Base-by-base conservation (phyloP, 768 basidiomycete genomes). In the Hygrophorus russula region DNA sequence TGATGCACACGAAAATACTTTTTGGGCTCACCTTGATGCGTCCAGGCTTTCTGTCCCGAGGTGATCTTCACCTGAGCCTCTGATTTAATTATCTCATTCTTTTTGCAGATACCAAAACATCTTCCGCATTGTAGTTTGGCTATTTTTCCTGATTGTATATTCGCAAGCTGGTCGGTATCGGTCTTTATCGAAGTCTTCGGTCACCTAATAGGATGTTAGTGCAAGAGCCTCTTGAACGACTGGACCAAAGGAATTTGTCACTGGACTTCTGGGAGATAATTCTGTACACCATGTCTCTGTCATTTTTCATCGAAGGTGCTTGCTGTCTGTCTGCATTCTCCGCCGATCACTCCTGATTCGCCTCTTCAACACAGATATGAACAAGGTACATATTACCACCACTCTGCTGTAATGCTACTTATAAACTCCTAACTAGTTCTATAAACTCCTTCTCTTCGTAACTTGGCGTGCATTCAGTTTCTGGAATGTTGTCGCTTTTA, bases 401-500 rank as follows among this genome's bases (percentile, higher is more conserved):
- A 29, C 11, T 11, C 35, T 13, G 12, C 19, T 9, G 11, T 18
- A 8, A 19, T 36, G 5, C 7, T 18, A 32, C 24, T 39, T 36
- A 41, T 20, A 14, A 37, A 8, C 6, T 7, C 12, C 15, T 10
- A 17, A 13, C 0, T 46, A 90, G 87, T 68, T 86, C 43, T 79
- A 69, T 54, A 77, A 80, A 55, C 71, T 85, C 1, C 64, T 92
- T 14, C 67, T 74, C 2, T 80, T 90, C 50, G 82, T 82, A 28
- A 80, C 86, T 11, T 85, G 78, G 71, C 73, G 78, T n/a, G 80
- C 86, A 2, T 76, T 92, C 53, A 74, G 74, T 12, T 90, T 89
- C 57, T 90, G 87, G 89, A 76, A 74, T 44, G 51, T 73, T 19
- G 66, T 89, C 34, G 73, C 79, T 10, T 68, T 88, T 45, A 53